These are phyloP conservation scores for Hypsizygus ulmarius DNA, from an alignment of 1,284 basidiomycete species.

Conservation along the genomic window DNA sequence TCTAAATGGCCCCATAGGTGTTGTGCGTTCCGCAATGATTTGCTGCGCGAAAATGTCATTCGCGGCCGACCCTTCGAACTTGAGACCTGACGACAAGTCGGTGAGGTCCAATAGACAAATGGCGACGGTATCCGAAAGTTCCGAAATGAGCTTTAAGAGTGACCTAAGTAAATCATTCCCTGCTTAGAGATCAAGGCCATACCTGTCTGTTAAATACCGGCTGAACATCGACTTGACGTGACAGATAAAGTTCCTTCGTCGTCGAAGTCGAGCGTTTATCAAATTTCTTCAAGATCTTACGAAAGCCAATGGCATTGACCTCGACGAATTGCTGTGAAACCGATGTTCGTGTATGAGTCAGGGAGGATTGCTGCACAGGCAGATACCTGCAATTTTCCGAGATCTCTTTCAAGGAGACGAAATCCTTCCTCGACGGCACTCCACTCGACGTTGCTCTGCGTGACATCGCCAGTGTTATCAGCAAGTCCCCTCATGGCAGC, in stretches of 20 bases:
- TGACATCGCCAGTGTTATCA: constrained; percentile 55
- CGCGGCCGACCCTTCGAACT: constrained; percentile 60
- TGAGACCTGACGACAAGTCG: constrained; percentile 74
- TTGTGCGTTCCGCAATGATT: constrained; percentile 61
- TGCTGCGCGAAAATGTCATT: constrained; percentile 71
- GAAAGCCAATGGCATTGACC: constrained; percentile 96
- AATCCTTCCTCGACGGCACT: constrained; percentile 95
- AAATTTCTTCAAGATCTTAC: constrained; percentile 99
- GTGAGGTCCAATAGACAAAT: constrained; percentile 92
- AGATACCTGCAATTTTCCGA: constrained; percentile 91
- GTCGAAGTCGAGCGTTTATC: constrained; percentile 95
- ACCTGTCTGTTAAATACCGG: constrained; percentile 97
- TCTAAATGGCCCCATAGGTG: constrained; percentile 69
- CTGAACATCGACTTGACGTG: constrained; percentile 97
- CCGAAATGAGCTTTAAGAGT: constrained; percentile 77
- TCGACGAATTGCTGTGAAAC: constrained; percentile 88
- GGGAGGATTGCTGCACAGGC: constrained; percentile 18
- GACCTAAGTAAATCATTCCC: constrained; percentile 4
- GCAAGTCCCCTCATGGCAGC: constrained; percentile 71
- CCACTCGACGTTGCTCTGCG: constrained; percentile 83
- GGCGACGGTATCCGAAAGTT: constrained; percentile 93
- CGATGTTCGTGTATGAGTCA: constrained; percentile 21
- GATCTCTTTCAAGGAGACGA: constrained; percentile 89
- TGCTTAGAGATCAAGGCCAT: constrained; percentile 21
- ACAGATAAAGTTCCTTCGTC: constrained; percentile 95